These are phyloP conservation scores for Erodium moschatum DNA, from an alignment of 441 rosid genomes.

Conservation along the genomic window DNA sequence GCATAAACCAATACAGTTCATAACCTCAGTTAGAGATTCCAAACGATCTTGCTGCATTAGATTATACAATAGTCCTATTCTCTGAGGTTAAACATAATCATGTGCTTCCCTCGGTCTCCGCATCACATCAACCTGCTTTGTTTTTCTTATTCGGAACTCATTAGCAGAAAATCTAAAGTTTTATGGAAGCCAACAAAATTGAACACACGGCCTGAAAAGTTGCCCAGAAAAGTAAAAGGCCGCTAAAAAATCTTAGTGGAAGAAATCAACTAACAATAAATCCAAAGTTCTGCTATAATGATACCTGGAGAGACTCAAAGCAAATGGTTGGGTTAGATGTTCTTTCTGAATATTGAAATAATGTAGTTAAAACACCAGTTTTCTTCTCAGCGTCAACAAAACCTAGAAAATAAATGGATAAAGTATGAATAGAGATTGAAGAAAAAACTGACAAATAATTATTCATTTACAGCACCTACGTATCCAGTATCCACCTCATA, in stretches of 20 bases:
- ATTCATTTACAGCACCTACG: not conserved
- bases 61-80: not conserved
- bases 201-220: not conserved
- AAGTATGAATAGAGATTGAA: conserved; percentile 13
- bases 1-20: not conserved
- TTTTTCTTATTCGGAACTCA: not conserved
- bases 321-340: conserved; percentile 45
- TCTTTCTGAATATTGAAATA: conserved; percentile 47
- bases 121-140: too few relatives aligned
- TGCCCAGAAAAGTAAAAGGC: not conserved
- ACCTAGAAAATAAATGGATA: conserved; percentile 42
- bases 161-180: not conserved
- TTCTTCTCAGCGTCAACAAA: conserved; percentile 35
- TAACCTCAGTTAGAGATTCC: not conserved
- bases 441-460: not conserved
- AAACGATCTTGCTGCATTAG: not conserved
- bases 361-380: conserved; percentile 46
- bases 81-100: too few relatives aligned
- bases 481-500: not conserved
- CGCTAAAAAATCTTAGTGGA: not conserved
- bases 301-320: conserved; percentile 89
- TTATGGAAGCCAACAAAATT: not conserved
- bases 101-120: too few relatives aligned
- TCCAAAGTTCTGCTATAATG: conserved; percentile 16
- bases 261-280: not conserved